Conservation (phyloP, 345 rosid species). For the Pugionium dolabratum region DNA sequence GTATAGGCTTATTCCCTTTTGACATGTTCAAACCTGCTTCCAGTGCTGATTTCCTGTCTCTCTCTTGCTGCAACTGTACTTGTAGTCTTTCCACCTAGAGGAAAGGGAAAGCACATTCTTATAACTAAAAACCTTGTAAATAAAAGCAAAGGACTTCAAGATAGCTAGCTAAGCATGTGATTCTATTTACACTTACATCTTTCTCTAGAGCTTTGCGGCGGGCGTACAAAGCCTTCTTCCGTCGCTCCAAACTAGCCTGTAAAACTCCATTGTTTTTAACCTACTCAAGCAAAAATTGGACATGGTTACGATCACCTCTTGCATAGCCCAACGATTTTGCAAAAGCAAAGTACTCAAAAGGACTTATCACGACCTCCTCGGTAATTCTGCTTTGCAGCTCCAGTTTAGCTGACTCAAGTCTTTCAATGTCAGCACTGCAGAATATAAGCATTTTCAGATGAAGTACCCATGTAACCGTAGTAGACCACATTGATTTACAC, state of each 20-base stretch:
- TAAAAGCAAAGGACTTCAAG: background rate
- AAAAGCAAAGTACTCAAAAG: constrained; percentile 11
- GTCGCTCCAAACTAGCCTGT: constrained; percentile 58
- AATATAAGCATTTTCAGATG: constrained; percentile 16
- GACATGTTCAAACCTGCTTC: constrained; percentile 63
- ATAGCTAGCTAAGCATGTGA: too few species aligned
- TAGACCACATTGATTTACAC: constrained; percentile 9
- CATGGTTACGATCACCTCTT: constrained; percentile 18
- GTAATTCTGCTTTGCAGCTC: constrained; percentile 64
- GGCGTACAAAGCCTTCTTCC: constrained; percentile 63
- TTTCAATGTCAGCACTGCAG: constrained; percentile 64
- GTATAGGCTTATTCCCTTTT: constrained; percentile 43
- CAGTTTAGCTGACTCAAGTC: constrained; percentile 63
- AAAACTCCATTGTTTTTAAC: constrained; percentile 62
- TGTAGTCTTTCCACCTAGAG: constrained; percentile 76
- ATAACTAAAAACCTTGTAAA: background rate
- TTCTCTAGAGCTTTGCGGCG: constrained; percentile 71
- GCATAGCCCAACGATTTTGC: constrained; percentile 18
- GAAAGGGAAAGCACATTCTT: constrained; percentile 26
- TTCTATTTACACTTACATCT: constrained; percentile 55
- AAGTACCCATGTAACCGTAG: constrained; percentile 5
- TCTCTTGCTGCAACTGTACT: constrained; percentile 76
- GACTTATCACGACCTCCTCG: constrained; percentile 57
- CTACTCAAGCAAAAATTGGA: constrained; percentile 41
- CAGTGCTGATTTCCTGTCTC: constrained; percentile 58